These are phyloP conservation scores for Telopea speciosissima DNA, from an alignment of 177 flowering plant species.

Conservation along the genomic window DNA sequence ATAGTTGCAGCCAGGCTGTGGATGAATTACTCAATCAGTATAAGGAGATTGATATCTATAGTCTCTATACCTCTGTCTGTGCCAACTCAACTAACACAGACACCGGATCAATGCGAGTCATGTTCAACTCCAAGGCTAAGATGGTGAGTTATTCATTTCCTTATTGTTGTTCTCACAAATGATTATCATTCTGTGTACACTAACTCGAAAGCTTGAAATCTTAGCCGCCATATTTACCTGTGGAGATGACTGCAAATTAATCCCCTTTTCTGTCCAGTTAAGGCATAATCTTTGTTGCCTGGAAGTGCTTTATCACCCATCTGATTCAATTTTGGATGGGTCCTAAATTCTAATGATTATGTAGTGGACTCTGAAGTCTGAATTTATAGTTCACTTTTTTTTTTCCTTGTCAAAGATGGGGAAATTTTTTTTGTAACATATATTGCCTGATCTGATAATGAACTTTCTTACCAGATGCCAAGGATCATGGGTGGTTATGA, in stretches of 20 bases:
- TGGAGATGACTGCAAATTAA: no score
- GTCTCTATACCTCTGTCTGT: slow-evolving; percentile 73
- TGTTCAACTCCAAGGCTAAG: slow-evolving; percentile 29
- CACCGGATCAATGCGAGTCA: slow-evolving; percentile 16
- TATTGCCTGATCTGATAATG: background rate
- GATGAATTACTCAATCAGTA: slow-evolving; percentile 68
- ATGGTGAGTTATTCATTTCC: slow-evolving; percentile 35
- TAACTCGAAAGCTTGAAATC: background rate
- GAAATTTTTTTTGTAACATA: no score
- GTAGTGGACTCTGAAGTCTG: no score
- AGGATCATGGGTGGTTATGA: slow-evolving; percentile 86
- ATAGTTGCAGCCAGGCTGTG: slow-evolving; percentile 43
- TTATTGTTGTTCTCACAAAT: no score
- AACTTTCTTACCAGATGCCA: slow-evolving; percentile 48
- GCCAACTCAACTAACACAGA: slow-evolving; percentile 19
- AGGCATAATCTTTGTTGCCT: no score
- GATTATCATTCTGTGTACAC: background rate
- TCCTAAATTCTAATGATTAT: background rate
- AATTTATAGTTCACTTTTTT: no score
- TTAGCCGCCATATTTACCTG: no score
- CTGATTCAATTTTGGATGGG: background rate
- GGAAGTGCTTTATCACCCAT: no score
- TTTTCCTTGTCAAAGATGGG: no score
- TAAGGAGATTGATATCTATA: slow-evolving; percentile 71
- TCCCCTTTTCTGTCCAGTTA: no score